Conservation (phyloP, 352 stramenopile genomes). For the Pythium aristosporum region DNA sequence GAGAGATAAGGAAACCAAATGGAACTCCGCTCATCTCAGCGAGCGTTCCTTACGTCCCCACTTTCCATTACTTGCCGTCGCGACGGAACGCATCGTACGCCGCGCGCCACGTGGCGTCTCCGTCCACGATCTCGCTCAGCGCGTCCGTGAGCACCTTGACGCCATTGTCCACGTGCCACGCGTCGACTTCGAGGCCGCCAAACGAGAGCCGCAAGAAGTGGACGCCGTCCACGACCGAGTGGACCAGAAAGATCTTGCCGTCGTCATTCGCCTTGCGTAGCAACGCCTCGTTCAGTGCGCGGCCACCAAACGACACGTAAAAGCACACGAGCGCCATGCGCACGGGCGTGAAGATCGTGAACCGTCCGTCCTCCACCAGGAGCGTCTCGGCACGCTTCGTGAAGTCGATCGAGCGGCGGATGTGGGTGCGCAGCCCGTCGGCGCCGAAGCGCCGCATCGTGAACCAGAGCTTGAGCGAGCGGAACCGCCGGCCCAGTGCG, state of each 20-base stretch:
- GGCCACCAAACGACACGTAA: conserved; percentile 42
- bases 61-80: conserved; percentile 1
- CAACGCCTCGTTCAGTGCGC: conserved; percentile 45
- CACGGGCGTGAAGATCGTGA: conserved; percentile 47
- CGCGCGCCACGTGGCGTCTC: conserved; percentile 38
- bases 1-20: no score
- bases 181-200: conserved; percentile 45
- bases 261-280: conserved; percentile 58
- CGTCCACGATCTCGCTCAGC: conserved; percentile 33
- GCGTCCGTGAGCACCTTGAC: conserved; percentile 33
- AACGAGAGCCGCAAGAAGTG: conserved; percentile 57
- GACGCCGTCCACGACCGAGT: conserved; percentile 56
- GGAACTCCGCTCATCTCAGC: no score
- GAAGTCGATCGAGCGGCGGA: conserved; percentile 47
- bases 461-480: conserved; percentile 72
- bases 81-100: conserved; percentile 11
- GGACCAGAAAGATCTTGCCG: conserved; percentile 60
- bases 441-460: conserved; percentile 67
- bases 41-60: no score
- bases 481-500: conserved; percentile 65
- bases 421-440: conserved; percentile 47
- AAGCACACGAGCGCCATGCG: conserved; percentile 71
- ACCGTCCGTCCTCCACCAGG: conserved; percentile 42
- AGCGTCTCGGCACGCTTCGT: conserved; percentile 44
- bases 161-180: conserved; percentile 49